Evolutionary conservation across 1,284 basidiomycete genomes (phyloP).

Genomic region (Austroboletus novae-zelandiae): DNA sequence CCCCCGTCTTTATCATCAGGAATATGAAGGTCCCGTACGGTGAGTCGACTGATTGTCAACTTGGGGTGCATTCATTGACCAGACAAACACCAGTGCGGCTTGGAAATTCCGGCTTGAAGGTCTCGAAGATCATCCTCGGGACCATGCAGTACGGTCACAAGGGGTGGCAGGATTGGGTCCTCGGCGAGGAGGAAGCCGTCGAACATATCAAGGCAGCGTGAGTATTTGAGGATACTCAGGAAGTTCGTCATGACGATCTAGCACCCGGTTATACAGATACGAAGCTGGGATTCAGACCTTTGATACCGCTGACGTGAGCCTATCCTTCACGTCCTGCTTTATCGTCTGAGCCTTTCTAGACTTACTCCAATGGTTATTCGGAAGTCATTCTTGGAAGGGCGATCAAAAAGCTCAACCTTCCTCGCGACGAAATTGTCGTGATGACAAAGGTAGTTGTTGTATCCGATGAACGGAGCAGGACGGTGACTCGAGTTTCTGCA

Average conservation of each 20-base stretch:
- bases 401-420: constrained; percentile 68
- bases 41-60: constrained; percentile 10
- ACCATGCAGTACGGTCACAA: constrained; percentile 46
- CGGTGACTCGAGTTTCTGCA: constrained; percentile 10
- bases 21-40: constrained; percentile 28
- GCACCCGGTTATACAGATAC: constrained; percentile 37
- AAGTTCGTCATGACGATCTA: not conserved
- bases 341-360: constrained; percentile 28
- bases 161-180: constrained; percentile 53
- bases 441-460: constrained; percentile 61
- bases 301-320: constrained; percentile 56
- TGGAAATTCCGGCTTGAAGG: constrained; percentile 50
- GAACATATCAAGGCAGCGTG: constrained; percentile 58
- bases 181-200: constrained; percentile 55
- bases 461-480: not conserved
- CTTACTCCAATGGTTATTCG: constrained; percentile 70
- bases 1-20: not conserved
- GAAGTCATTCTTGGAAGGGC: constrained; percentile 79
- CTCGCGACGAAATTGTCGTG: constrained; percentile 74
- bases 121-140: constrained; percentile 51
- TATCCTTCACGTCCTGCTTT: not conserved
- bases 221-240: constrained; percentile 10
- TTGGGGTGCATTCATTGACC: not conserved
- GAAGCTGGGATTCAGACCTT: constrained; percentile 67
- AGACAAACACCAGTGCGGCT: constrained; percentile 38